Base-by-base conservation (phyloP, 202 grass and related monocot species). In the Dendrocalamus latiflorus region DNA sequence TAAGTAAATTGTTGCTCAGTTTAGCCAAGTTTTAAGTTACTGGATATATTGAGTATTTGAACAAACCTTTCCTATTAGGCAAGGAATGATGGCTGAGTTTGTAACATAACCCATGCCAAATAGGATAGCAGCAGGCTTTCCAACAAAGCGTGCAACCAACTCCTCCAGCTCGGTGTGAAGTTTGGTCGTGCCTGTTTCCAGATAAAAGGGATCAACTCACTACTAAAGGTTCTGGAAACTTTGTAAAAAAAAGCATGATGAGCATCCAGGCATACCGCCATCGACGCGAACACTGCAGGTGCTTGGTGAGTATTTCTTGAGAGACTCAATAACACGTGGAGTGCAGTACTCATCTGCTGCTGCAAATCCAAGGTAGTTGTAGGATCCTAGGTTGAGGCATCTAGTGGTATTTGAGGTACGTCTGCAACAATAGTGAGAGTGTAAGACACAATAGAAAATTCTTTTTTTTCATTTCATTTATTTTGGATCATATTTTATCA, bases 291-390 rank as follows among this genome's bases (percentile, higher is more conserved):
- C 68, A 65, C 93, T 92, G 83, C 93, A 94, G 36, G 93, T 86
- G 51, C 87, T 92, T 26, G 90, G 69, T 54, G 93, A 90, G 79
- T 88, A 94, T 71, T 92, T 82, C 77, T 90, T 94, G 8, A 92
- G 84, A 75, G 89, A 92, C 9, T 92, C 81, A 37, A 94, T 90
- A 42, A 90, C 92, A 67, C 24, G 87, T 34, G 90, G 93, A 16
- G 87, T 94, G 82, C 93, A 94, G 66, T 92, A 94, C 75, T 94
- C 93, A 92, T 94, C 93, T 67, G 85, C 90, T 50, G 93, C 90
- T n/a, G 93, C 93, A 90, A 94, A 94, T 3, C 93, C 93, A 60
- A 94, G 93, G 85, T 94, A 94, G 54, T 94, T 94, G 75, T 94
- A 94, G 22, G 93, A 94, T 47, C 93, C 90, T 44, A 94, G 45